phyloP scores from a whole-genome alignment of 495 filamentous ascomycete genomes.

The Neurospora sp. region DNA sequence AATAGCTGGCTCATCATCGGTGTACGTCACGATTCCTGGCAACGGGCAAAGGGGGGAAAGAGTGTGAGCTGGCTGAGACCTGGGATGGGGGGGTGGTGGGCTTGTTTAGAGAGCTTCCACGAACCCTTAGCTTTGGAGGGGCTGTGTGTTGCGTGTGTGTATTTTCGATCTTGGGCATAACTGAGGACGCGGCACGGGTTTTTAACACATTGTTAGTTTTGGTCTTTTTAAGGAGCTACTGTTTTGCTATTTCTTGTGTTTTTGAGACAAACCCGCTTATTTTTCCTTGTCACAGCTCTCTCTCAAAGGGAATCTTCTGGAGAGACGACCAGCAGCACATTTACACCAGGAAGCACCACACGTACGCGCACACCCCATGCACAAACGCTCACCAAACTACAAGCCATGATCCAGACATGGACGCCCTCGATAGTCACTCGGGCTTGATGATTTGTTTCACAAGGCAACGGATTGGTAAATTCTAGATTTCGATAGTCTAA shows the following conservation, averaged over 20 bases:
- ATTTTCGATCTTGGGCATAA: constrained; percentile 26
- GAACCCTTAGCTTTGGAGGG: background rate
- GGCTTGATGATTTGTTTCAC: background rate
- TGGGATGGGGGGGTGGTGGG: constrained; percentile 7
- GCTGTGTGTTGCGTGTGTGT: constrained; percentile 12
- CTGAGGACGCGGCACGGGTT: constrained; percentile 7
- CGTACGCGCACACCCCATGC: background rate
- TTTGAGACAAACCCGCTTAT: background rate
- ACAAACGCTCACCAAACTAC: background rate
- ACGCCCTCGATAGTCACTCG: background rate
- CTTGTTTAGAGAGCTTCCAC: constrained; percentile 5
- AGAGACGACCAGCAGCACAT: background rate
- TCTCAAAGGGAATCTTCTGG: background rate
- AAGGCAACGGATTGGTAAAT: background rate
- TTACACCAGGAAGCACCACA: background rate
- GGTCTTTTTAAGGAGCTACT: background rate
- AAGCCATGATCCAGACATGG: background rate
- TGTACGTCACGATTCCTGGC: background rate
- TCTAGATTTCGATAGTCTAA: background rate
- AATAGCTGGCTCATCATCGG: background rate
- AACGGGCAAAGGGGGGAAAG: background rate
- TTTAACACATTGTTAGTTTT: background rate
- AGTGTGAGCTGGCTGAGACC: background rate
- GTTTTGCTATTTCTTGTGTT: background rate
- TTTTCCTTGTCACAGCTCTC: constrained; percentile 1